Evolutionary conservation across 257 asterid species (phyloP), one percentile per base, ranked within the genome.

Genomic region (Penstemon eatonii): DNA sequence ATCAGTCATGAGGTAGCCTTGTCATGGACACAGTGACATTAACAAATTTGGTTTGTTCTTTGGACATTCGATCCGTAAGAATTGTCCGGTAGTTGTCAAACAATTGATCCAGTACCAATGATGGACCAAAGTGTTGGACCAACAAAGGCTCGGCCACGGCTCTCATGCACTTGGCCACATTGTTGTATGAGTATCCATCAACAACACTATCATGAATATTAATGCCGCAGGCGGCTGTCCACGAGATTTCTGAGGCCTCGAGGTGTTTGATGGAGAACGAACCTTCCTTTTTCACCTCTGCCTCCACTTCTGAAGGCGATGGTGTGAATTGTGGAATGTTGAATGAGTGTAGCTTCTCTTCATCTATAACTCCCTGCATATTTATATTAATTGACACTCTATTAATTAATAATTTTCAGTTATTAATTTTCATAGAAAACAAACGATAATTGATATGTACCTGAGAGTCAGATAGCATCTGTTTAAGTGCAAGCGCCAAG

Each of bases 81-180:
- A 82, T 75, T 37, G 38, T 43, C 6, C 15, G 59, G 39, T 85
- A 87, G 46, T 56, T 85, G 0, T 25, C 8, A 44, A 89, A 89
- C 6, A 84, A 11, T 4, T 47, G 51, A 19, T 87, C 95, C 0
- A 89, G 79, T 41, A 82, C 41, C 1, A 52, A 45, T 7, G 49
- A 45, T 7, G 71, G 75, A 3, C 85, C 88, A 43, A 89, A 87
- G 66, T 87, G 96, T n/a, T 70, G 71, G 15, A 76, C 73, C 56
- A 87, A 56, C 75, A 89, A 40, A 3, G 96, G 85, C 63, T 89
- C 96, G 1, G 83, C 83, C 68, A 87, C 89, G 1, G 93, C 82
- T 70, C 96, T 81, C 79, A 89, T 79, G 78, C 91, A 85, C 37
- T 63, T 69, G 1, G 89, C 73, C 10, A 87, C 83, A 39, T 62